These are phyloP conservation scores for Panus rudis DNA, from an alignment of 768 basidiomycete genomes.

Conservation along the genomic window DNA sequence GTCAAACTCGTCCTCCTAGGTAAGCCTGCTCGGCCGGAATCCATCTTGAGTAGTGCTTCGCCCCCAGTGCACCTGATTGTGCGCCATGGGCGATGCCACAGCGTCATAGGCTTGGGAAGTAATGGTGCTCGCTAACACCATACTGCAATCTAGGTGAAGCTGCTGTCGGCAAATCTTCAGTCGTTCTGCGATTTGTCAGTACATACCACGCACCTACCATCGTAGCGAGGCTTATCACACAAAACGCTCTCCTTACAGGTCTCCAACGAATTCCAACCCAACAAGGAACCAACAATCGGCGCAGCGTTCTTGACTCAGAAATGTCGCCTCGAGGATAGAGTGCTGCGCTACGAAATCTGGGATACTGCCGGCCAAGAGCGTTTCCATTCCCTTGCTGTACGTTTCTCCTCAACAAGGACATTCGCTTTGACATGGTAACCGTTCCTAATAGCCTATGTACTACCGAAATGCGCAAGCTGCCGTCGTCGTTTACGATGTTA, in stretches of 20 bases:
- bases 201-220: constrained; percentile 1
- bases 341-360: constrained; percentile 95
- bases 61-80: not conserved
- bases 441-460: constrained; percentile 78
- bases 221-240: not conserved
- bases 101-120: no score
- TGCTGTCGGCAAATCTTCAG: constrained; percentile 98
- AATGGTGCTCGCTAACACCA: no score
- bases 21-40: constrained; percentile 28
- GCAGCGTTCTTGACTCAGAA: constrained; percentile 95
- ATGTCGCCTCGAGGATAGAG: constrained; percentile 90
- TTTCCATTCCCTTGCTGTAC: constrained; percentile 91
- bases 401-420: constrained; percentile 23
- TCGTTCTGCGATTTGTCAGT: constrained; percentile 92
- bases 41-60: not conserved
- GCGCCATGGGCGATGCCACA: no score
- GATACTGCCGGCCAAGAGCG: constrained; percentile 94
- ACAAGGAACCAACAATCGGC: constrained; percentile 98
- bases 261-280: constrained; percentile 96
- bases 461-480: constrained; percentile 98
- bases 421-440: constrained; percentile 5
- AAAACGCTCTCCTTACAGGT: constrained; percentile 41
- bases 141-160: constrained; percentile 90
- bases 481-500: constrained; percentile 97
- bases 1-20: constrained; percentile 97